These are phyloP conservation scores for Amoebophrya sp. DNA, from an alignment of 169 alveolate species.

Conservation along the genomic window DNA sequence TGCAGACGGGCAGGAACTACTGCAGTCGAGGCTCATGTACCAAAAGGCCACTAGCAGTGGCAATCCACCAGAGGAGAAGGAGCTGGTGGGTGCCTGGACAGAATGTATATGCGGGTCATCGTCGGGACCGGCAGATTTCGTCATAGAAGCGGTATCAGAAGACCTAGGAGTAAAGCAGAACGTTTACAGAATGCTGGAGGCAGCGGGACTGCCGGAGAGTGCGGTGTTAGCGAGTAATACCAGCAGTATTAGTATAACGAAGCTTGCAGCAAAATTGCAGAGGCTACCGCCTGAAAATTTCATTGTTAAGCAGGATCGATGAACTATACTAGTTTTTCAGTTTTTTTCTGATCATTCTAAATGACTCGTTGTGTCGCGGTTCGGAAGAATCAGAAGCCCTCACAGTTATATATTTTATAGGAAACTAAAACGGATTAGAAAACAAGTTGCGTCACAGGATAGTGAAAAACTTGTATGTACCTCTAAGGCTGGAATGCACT, in stretches of 20 bases:
- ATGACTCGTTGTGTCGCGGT: not conserved
- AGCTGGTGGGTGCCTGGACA: too few relatives aligned
- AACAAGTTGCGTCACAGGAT: not conserved
- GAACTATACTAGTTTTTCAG: not conserved
- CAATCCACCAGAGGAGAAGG: too few relatives aligned
- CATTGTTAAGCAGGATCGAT: not conserved
- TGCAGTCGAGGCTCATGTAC: too few relatives aligned
- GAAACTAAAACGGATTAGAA: not conserved
- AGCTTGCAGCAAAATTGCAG: conserved; percentile 66
- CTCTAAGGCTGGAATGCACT: conserved; percentile 72
- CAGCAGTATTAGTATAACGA: conserved; percentile 70
- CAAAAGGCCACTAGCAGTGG: too few relatives aligned
- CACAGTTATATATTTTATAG: conserved; percentile 31
- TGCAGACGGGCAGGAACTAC: not conserved
- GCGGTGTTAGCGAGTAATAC: conserved; percentile 71
- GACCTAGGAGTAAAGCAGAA: not conserved
- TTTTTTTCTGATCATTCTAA: not conserved
- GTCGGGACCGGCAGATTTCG: too few relatives aligned
- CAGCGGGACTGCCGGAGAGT: not conserved
- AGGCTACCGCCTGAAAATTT: conserved; percentile 48
- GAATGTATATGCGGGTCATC: too few relatives aligned
- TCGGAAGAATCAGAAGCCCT: conserved; percentile 19
- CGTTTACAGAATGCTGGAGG: not conserved
- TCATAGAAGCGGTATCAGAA: not conserved
- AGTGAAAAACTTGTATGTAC: not conserved